Evolutionary conservation across 495 filamentous ascomycete genomes (phyloP).

Genomic region (Hyaloscypha bicolor): DNA sequence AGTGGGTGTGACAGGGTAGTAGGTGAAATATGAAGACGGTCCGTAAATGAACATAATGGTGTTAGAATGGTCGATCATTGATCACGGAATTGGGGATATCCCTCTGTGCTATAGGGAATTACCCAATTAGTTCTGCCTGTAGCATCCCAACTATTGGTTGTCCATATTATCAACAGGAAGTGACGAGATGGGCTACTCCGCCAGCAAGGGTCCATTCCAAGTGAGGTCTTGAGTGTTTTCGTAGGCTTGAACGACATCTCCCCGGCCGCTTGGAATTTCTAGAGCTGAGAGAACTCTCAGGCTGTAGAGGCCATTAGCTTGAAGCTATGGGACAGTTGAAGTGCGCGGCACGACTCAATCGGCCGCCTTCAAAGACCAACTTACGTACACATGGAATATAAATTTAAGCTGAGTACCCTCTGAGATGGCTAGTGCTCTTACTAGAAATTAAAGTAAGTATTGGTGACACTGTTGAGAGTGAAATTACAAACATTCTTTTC

Average conservation of each 20-base stretch:
- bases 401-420: no score
- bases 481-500: no score
- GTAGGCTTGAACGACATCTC: neutral
- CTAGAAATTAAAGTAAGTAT: no score
- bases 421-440: no score
- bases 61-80: conserved; percentile 1
- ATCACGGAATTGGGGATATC: conserved; percentile 14
- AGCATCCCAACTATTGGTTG: neutral
- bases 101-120: conserved; percentile 6
- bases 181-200: neutral
- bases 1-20: conserved; percentile 27
- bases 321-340: neutral
- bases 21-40: conserved; percentile 28
- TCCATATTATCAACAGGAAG: neutral
- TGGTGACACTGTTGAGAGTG: no score
- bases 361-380: no score
- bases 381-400: no score
- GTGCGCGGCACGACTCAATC: no score
- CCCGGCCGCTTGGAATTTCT: neutral
- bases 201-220: neutral
- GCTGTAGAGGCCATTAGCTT: neutral
- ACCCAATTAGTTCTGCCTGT: neutral
- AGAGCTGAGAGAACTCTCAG: neutral
- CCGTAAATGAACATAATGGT: conserved; percentile 32
- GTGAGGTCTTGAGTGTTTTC: neutral